phyloP scores from a whole-genome alignment of 1,284 basidiomycete genomes.

The Cryptococcus deneoformans region DNA sequence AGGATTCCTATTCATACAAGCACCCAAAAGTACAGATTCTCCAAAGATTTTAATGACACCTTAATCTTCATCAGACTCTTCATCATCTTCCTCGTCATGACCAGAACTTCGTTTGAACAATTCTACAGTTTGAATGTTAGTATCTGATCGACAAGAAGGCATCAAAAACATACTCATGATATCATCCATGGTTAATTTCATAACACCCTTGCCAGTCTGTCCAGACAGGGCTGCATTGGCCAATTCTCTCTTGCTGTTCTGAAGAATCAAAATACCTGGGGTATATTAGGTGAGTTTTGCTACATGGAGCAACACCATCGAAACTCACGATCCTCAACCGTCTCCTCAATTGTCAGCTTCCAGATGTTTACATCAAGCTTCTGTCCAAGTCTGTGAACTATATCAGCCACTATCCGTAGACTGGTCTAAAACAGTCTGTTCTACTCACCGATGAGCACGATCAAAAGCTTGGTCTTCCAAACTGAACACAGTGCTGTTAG shows the following conservation, averaged over 20 bases:
- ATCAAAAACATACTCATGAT: constrained; percentile 57
- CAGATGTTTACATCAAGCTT: constrained; percentile 82
- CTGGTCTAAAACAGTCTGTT: background rate
- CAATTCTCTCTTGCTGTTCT: constrained; percentile 81
- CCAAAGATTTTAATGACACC: too few species aligned
- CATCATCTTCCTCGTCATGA: constrained; percentile 7
- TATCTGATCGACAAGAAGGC: background rate
- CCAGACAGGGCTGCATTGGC: constrained; percentile 83
- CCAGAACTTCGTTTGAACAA: constrained; percentile 9
- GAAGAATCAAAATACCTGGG: constrained; percentile 60
- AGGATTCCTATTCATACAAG: too few species aligned
- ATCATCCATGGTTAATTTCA: constrained; percentile 78
- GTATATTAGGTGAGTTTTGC: background rate
- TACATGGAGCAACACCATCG: background rate
- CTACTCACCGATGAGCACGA: constrained; percentile 67
- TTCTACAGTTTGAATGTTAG: background rate
- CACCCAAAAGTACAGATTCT: too few species aligned
- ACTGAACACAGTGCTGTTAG: constrained; percentile 5
- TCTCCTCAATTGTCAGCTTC: constrained; percentile 85
- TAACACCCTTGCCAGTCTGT: constrained; percentile 72
- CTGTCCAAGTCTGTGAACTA: constrained; percentile 63
- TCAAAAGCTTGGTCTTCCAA: constrained; percentile 90
- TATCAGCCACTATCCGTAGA: background rate
- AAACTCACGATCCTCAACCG: constrained; percentile 74
- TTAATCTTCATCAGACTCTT: background rate